A percentile compares a stretch with the other conserved stretches of the same genome.
phyloP scores from a whole-genome alignment of 2,329 filamentous ascomycete species.

The Hypoxylon sp. region DNA sequence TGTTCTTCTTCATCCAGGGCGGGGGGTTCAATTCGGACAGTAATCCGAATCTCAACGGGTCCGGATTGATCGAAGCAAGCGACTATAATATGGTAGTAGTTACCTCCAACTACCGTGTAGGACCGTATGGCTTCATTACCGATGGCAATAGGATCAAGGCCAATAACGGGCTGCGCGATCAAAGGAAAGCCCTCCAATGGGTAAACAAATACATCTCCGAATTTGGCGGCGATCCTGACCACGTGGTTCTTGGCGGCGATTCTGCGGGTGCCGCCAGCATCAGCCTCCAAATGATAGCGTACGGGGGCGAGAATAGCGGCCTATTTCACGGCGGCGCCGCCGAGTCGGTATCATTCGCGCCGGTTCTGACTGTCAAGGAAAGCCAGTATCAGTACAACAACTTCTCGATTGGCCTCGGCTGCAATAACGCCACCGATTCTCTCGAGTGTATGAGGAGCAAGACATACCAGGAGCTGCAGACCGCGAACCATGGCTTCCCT shows the following conservation, averaged over 20 bases:
- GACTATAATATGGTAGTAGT: constrained; percentile 75
- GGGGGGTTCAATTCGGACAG: constrained; percentile 69
- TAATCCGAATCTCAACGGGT: constrained; percentile 68
- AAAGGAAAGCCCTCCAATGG: constrained; percentile 77
- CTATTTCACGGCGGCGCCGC: constrained; percentile 66
- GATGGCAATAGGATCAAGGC: constrained; percentile 67
- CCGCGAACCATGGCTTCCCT: constrained; percentile 57
- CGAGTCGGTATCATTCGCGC: constrained; percentile 65
- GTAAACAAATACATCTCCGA: constrained; percentile 72
- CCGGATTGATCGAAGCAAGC: constrained; percentile 70
- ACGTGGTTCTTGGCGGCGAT: constrained; percentile 76
- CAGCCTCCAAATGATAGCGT: constrained; percentile 71
- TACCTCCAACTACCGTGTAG: constrained; percentile 81
- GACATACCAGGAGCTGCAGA: constrained; percentile 57
- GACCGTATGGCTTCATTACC: constrained; percentile 78
- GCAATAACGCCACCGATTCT: constrained; percentile 53
- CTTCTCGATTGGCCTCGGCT: constrained; percentile 59
- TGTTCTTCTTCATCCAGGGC: constrained; percentile 71
- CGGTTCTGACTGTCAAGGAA: constrained; percentile 60
- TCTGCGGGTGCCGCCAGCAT: constrained; percentile 77
- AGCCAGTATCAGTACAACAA: constrained; percentile 66
- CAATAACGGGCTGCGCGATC: constrained; percentile 79
- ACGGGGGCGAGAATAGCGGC: constrained; percentile 61
- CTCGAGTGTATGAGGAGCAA: constrained; percentile 62
- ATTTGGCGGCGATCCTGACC: constrained; percentile 77